Percentiles rank a stretch among this genome's conserved stretches.
Conservation (phyloP, 768 basidiomycete genomes). For the Rhizopogon rudus region DNA sequence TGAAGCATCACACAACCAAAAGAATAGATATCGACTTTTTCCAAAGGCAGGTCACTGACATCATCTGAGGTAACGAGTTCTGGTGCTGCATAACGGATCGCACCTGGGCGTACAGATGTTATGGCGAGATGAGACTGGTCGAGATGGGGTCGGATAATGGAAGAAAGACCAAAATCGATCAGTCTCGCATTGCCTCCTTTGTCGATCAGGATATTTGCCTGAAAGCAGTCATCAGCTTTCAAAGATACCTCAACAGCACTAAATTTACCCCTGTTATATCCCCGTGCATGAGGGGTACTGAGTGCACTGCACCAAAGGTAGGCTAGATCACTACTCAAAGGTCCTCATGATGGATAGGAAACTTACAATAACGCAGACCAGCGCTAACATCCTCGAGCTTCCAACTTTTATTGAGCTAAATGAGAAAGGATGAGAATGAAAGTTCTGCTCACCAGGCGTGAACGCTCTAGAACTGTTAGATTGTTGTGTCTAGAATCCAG, state of each 20-base stretch:
- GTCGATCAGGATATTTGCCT: too few species aligned
- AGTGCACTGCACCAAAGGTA: neutral
- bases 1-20: neutral
- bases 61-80: neutral
- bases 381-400: neutral
- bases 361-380: neutral
- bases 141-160: too few species aligned
- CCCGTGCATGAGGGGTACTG: too few species aligned
- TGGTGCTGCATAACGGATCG: neutral
- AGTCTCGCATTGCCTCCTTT: too few species aligned
- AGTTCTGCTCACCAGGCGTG: neutral
- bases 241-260: neutral
- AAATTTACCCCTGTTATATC: neutral
- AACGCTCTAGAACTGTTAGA: neutral
- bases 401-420: too few species aligned
- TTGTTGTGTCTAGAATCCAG: neutral
- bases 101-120: neutral
- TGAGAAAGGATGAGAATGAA: too few species aligned
- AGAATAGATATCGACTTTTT: too few species aligned
- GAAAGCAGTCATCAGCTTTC: neutral
- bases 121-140: neutral
- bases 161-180: neutral
- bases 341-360: neutral
- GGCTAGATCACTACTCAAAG: neutral
- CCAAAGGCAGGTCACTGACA: too few species aligned